Conservation (phyloP, 495 filamentous ascomycete species). For the Penicillium turbatum region DNA sequence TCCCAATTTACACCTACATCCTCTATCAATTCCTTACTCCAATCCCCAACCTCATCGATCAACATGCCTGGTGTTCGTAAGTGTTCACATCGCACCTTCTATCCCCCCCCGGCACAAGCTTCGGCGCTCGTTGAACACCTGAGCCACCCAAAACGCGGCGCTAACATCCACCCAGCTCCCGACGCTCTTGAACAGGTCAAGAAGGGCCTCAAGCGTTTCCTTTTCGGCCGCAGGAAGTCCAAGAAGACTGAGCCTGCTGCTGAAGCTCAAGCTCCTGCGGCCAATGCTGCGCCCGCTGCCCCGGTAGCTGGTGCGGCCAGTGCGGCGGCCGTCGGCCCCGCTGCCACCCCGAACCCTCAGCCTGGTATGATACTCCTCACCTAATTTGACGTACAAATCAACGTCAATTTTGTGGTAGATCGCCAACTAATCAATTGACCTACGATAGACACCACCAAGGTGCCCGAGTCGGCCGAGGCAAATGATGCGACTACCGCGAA, state of each 20-base stretch:
- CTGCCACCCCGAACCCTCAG: neutral
- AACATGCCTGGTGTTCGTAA: slow-evolving; percentile 12
- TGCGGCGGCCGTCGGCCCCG: neutral
- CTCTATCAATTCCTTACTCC: neutral
- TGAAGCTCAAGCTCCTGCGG: neutral
- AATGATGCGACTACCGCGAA: neutral
- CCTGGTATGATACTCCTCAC: neutral
- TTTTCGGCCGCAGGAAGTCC: slow-evolving; percentile 5
- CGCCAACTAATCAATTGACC: neutral
- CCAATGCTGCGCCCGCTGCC: neutral
- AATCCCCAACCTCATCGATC: neutral
- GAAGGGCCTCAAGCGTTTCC: slow-evolving; percentile 8
- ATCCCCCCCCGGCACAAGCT: neutral
- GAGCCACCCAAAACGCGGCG: neutral
- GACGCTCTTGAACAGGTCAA: slow-evolving; percentile 7
- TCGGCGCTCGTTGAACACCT: neutral
- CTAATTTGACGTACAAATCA: neutral
- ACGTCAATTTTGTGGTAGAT: neutral
- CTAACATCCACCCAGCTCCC: neutral
- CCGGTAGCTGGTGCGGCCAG: neutral
- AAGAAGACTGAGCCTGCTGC: neutral
- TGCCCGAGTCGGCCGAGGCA: neutral
- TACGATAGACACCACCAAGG: neutral
- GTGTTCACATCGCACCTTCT: neutral
- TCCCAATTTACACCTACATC: neutral